phyloP scores from a whole-genome alignment of 139 green algal species.

The Haematococcus lacustris region DNA sequence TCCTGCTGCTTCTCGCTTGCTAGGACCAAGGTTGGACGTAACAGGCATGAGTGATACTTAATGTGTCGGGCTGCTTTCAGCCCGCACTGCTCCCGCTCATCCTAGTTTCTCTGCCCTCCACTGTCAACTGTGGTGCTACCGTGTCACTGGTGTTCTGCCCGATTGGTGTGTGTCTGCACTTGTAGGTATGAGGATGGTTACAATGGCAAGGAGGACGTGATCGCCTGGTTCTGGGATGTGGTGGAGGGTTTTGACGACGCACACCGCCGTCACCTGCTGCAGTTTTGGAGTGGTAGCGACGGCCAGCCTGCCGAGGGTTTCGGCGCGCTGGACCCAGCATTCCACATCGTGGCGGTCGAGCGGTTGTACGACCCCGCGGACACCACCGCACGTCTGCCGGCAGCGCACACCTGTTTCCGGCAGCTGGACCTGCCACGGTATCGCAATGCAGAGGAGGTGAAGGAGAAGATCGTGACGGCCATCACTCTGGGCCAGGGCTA shows the following conservation, averaged over 20 bases:
- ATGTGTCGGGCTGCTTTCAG: no score
- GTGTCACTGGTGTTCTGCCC: no score
- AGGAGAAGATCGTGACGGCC: slow-evolving; percentile 49
- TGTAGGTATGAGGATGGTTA: slow-evolving; percentile 63
- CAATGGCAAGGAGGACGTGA: slow-evolving; percentile 49
- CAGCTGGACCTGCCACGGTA: slow-evolving; percentile 59
- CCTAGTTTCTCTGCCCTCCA: no score
- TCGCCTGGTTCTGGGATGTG: slow-evolving; percentile 55
- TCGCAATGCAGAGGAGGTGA: slow-evolving; percentile 34
- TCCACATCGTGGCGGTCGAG: slow-evolving; percentile 53
- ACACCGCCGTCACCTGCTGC: slow-evolving; percentile 46
- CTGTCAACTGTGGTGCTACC: no score
- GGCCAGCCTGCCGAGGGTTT: slow-evolving; percentile 59
- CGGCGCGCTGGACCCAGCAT: slow-evolving; percentile 45
- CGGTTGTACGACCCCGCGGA: slow-evolving; percentile 52
- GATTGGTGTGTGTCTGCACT: no score
- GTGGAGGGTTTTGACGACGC: slow-evolving; percentile 43
- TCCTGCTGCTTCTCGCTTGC: no score
- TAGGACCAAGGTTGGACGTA: no score
- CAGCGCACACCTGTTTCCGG: slow-evolving; percentile 56
- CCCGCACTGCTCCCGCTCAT: no score
- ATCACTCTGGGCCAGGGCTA: slow-evolving; percentile 61
- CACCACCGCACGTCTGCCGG: slow-evolving; percentile 45
- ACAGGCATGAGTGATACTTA: no score
- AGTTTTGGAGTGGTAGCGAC: slow-evolving; percentile 55